These are phyloP conservation scores for Alternaria rosae DNA, from an alignment of 2,329 filamentous ascomycete species.

Conservation along the genomic window DNA sequence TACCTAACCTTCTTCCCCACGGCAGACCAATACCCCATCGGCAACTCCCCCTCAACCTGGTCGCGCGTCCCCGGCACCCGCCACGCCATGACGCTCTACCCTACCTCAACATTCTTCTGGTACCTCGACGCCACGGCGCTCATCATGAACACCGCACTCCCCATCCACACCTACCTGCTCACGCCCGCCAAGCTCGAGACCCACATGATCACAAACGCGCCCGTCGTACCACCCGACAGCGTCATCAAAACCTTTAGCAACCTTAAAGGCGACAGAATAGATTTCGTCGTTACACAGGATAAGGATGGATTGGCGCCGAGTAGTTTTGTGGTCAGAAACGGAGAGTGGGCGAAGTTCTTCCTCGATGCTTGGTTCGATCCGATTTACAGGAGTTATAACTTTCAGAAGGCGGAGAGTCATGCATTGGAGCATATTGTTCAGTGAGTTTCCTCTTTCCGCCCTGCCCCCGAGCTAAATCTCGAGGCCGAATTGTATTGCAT, in stretches of 20 bases:
- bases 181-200: slow-evolving; percentile 71
- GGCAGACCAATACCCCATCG: slow-evolving; percentile 76
- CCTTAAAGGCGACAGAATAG: slow-evolving; percentile 77
- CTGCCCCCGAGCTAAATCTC: no score
- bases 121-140: slow-evolving; percentile 83
- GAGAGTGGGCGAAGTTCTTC: slow-evolving; percentile 92
- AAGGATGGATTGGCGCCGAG: slow-evolving; percentile 76
- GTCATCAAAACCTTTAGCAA: slow-evolving; percentile 94
- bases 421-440: slow-evolving; percentile 73
- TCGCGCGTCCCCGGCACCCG: slow-evolving; percentile 83
- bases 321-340: slow-evolving; percentile 81
- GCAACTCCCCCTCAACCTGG: slow-evolving; percentile 68
- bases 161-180: slow-evolving; percentile 76
- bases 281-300: slow-evolving; percentile 86
- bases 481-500: neutral
- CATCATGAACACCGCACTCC: slow-evolving; percentile 82
- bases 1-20: slow-evolving; percentile 86
- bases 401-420: slow-evolving; percentile 92
- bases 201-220: slow-evolving; percentile 82
- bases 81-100: slow-evolving; percentile 83
- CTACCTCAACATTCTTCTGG: slow-evolving; percentile 83
- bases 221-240: slow-evolving; percentile 92
- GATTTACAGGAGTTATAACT: slow-evolving; percentile 91
- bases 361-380: slow-evolving; percentile 97
- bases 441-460: slow-evolving; percentile 37